A percentile compares a stretch with the other conserved stretches of the same genome.
phyloP scores from a whole-genome alignment of 768 basidiomycete genomes.

The Lentinula boryana region DNA sequence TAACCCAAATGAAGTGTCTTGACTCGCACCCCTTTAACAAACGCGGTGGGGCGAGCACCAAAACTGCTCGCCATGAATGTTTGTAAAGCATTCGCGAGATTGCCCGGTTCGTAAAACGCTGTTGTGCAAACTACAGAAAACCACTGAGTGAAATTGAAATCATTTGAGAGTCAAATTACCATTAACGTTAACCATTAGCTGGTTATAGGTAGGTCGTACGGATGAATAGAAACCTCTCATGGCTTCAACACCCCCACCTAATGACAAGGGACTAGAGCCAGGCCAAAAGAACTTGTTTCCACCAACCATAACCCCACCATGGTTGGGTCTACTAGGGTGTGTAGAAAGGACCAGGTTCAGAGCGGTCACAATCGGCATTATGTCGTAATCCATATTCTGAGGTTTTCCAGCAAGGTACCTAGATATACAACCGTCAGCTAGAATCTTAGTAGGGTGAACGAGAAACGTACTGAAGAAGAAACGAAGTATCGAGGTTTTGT shows the following conservation, averaged over 20 bases:
- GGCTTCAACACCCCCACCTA: slow-evolving; percentile 50
- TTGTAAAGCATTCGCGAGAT: slow-evolving; percentile 56
- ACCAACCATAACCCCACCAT: slow-evolving; percentile 63
- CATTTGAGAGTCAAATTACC: slow-evolving; percentile 30
- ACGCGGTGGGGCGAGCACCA: slow-evolving; percentile 53
- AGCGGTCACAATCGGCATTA: slow-evolving; percentile 53
- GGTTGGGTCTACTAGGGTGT: slow-evolving; percentile 41
- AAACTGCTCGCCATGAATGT: slow-evolving; percentile 50
- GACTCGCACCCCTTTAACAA: slow-evolving; percentile 62
- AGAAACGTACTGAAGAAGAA: slow-evolving; percentile 32
- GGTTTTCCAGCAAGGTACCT: slow-evolving; percentile 51
- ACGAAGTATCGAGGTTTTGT: slow-evolving; percentile 48
- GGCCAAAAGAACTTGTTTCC: slow-evolving; percentile 65
- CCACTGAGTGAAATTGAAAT: not conserved
- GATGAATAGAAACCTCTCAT: slow-evolving; percentile 57
- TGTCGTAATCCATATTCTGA: slow-evolving; percentile 50
- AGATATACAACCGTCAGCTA: not conserved
- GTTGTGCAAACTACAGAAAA: slow-evolving; percentile 43
- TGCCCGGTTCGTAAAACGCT: slow-evolving; percentile 56
- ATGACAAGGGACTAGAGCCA: slow-evolving; percentile 34
- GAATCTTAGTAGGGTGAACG: slow-evolving; percentile 8
- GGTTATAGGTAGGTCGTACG: slow-evolving; percentile 48
- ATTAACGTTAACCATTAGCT: slow-evolving; percentile 61
- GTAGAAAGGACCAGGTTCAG: slow-evolving; percentile 60
- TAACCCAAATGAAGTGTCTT: slow-evolving; percentile 68